Percentiles rank a stretch among this genome's conserved stretches.
Evolutionary conservation across 2,329 filamentous ascomycete species (phyloP).

Genomic region (Acarospora socialis): DNA sequence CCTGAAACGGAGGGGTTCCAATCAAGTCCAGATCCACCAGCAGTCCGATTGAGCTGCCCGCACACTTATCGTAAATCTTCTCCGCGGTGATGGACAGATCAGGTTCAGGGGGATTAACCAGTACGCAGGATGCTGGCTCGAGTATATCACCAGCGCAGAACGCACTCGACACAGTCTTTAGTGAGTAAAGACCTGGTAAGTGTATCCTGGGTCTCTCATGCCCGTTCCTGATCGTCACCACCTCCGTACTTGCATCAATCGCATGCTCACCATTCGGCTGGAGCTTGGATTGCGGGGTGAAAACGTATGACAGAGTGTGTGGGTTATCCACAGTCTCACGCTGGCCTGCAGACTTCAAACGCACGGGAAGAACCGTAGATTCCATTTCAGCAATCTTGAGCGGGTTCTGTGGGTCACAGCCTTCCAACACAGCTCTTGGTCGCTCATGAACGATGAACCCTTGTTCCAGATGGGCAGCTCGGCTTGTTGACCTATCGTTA

Average conservation of each 20-base stretch:
- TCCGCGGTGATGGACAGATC: slow-evolving; percentile 59
- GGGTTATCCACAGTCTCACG: slow-evolving; percentile 44
- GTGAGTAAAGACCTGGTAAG: slow-evolving; percentile 70
- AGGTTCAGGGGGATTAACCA: slow-evolving; percentile 84
- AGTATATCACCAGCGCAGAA: slow-evolving; percentile 78
- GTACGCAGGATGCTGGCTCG: slow-evolving; percentile 83
- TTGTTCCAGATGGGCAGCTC: slow-evolving; percentile 53
- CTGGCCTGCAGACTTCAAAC: slow-evolving; percentile 49
- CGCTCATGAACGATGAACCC: slow-evolving; percentile 76
- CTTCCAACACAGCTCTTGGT: slow-evolving; percentile 55
- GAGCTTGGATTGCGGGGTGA: slow-evolving; percentile 59
- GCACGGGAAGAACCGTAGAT: slow-evolving; percentile 52
- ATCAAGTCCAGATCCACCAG: slow-evolving; percentile 79
- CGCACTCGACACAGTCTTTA: slow-evolving; percentile 65
- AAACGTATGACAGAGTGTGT: slow-evolving; percentile 66
- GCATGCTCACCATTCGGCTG: slow-evolving; percentile 57
- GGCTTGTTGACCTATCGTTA: slow-evolving; percentile 41
- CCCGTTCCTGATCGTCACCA: slow-evolving; percentile 46
- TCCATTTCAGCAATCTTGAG: slow-evolving; percentile 71
- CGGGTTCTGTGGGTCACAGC: slow-evolving; percentile 66
- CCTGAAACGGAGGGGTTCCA: slow-evolving; percentile 80
- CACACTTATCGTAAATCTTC: slow-evolving; percentile 87
- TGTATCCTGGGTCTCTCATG: slow-evolving; percentile 54
- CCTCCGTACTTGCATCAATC: slow-evolving; percentile 41
- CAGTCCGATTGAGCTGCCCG: slow-evolving; percentile 81